Evolutionary conservation across 257 asterid genomes (phyloP), one percentile per base, ranked within the genome.

Genomic region (Solanum neorickii): DNA sequence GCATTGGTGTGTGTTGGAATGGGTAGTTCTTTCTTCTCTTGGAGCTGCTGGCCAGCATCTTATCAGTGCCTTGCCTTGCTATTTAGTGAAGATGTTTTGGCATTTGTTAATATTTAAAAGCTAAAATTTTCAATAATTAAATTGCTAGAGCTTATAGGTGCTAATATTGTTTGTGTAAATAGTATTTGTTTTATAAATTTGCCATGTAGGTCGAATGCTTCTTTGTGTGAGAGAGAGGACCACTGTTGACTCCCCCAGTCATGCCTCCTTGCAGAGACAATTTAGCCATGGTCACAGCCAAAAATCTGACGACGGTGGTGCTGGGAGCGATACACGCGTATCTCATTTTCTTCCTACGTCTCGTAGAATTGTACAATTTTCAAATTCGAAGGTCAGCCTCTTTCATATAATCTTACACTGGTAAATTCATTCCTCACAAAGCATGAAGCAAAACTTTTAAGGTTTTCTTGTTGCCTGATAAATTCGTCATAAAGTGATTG

Each of bases 311-410:
- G 98, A 92, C 88, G 95, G 97, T 88, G 95, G 92, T 83, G 91
- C 95, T 80, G 93, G 97, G 83, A 92, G 94, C 86, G 98, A 94
- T 86, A 97, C 98, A 47, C 92, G 98, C 65, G 89, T 97, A 91
- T 97, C 99, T 88, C 99, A 97, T 91, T 97, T 97, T 89, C 93
- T 97, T 59, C 99, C 99, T 46, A 97, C 99, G 33, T 96, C 99
- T 62, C 99, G 98, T 85, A 95, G 99, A 89, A 96, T 97, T 87
- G 98, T 97, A 72, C 99, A 97, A 86, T 97, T 97, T 91, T 97
- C 99, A 56, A 97, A 97, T 89, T 95, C 98, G 73, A 97, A 94
- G 99, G 99, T 92, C 87, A 72, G 75, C 89, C 33, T 85, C 80
- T 86, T 44, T 35, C 82, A 37, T 27, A 27, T 66, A 33, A 52